Evolutionary conservation across 2,329 filamentous ascomycete genomes (phyloP), one percentile per base, ranked within the genome.

Genomic region (Hortaea werneckii): DNA sequence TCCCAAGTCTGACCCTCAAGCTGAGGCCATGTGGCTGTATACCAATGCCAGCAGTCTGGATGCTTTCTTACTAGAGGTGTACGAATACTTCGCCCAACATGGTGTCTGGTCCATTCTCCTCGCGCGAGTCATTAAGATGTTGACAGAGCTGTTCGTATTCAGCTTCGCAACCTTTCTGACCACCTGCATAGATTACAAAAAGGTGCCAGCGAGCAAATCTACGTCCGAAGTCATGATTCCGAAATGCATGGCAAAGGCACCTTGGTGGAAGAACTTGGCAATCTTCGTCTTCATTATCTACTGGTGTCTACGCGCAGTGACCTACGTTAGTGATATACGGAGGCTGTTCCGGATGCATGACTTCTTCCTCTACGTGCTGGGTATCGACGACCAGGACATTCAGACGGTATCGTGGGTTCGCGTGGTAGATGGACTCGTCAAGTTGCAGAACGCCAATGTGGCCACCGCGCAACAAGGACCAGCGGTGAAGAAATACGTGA

Each of bases 391-490:
- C 60, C 75, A 83, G 46, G 89, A 95, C 56, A 92, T 95, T 68
- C 89, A 95, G 64, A 94, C 87, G 0, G 85, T 95, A 42, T 90
- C 89, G 5, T 95, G 89, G 89, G 87, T 94, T 60, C 84, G 92
- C 53, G 78, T 95, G 27, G 88, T 95, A 20, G 84, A 80, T 49
- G 82, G 87, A 32, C 75, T 95, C 49, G 94, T 94, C 79, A 78
- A 80, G 5, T 66, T 95, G 20, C 78, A 89, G 50, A 87, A 95
- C 59, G 76, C 86, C 29, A 95, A 95, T 56, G 80, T 89, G n/a
- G 80, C 83, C 50, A 95, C 89, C n/a, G 79, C 78, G 1, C 76
- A 75, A 12, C 68, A 80, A 11, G 75, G 76, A n/a, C 69, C 77
- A 8, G 69, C 72, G 50, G 76, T 77, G 53, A 74, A 77, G 49